Conservation (phyloP, 2,329 filamentous ascomycete species). For the Cadophora luteo-olivacea region DNA sequence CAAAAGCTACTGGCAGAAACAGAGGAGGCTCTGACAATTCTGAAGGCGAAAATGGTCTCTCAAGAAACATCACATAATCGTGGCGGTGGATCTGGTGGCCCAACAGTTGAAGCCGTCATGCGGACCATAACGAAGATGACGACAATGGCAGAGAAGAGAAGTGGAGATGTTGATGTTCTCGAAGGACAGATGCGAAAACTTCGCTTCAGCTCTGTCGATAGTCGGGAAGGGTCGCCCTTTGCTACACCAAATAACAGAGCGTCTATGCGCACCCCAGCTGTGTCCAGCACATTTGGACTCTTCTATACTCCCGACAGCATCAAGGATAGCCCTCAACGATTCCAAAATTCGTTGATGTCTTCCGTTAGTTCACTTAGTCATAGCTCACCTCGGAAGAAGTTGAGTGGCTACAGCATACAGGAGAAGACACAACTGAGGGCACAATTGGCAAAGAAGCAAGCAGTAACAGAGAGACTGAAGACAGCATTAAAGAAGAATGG, state of each 20-base stretch:
- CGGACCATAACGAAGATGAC: conserved; percentile 95
- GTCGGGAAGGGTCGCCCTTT: conserved; percentile 53
- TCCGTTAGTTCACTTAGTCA: conserved; percentile 35
- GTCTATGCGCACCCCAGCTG: conserved; percentile 34
- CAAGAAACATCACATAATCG: conserved; percentile 56
- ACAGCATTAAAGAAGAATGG: conserved; percentile 43
- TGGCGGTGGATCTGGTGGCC: conserved; percentile 55
- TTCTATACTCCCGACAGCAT: conserved; percentile 43
- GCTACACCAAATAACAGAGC: conserved; percentile 43
- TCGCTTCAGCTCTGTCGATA: conserved; percentile 53
- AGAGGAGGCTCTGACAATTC: conserved; percentile 79
- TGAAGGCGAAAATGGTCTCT: conserved; percentile 78
- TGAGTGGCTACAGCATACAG: conserved; percentile 64
- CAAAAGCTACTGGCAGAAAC: conserved; percentile 77
- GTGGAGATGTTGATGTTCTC: conserved; percentile 87
- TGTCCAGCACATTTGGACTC: conserved; percentile 39
- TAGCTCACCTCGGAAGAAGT: conserved; percentile 58
- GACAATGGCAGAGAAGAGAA: conserved; percentile 87
- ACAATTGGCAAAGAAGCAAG: conserved; percentile 59
- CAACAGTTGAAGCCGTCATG: conserved; percentile 90
- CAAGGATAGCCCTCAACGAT: conserved; percentile 34
- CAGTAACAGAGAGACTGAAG: conserved; percentile 58
- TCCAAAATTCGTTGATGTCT: conserved; percentile 42
- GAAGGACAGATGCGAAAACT: conserved; percentile 85
- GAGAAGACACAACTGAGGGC: conserved; percentile 64